A percentile compares a stretch with the other conserved stretches of the same genome.
Conservation (phyloP, 768 basidiomycete species). For the Rubroboletus satanas region DNA sequence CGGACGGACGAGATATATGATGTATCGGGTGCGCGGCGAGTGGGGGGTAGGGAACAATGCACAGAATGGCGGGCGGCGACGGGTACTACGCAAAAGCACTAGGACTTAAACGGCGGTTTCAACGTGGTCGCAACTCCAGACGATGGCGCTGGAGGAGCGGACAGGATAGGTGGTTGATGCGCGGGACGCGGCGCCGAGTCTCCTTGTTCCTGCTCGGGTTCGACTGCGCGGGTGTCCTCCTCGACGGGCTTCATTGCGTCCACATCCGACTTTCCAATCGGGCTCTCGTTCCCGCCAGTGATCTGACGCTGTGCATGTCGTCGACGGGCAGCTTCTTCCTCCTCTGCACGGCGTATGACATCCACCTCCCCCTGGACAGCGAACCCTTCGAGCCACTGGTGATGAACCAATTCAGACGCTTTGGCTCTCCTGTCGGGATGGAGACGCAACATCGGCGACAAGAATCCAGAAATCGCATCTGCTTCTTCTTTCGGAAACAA, state of each 20-base stretch:
- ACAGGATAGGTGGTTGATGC: slow-evolving; percentile 32
- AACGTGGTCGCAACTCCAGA: slow-evolving; percentile 1
- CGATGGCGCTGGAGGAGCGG: slow-evolving; percentile 29
- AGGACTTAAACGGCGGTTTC: slow-evolving; percentile 15
- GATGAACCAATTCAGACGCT: slow-evolving; percentile 80
- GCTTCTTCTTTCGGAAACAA: slow-evolving; percentile 83
- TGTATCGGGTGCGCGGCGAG: background rate
- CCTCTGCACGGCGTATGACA: slow-evolving; percentile 62
- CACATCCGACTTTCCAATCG: slow-evolving; percentile 29
- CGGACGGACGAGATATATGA: background rate
- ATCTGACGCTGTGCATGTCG: slow-evolving; percentile 12
- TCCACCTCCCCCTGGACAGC: slow-evolving; percentile 91
- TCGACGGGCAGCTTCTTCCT: slow-evolving; percentile 39
- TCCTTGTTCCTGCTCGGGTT: slow-evolving; percentile 8
- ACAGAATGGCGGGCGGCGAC: background rate
- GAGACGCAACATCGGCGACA: slow-evolving; percentile 86
- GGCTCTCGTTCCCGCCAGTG: slow-evolving; percentile 5
- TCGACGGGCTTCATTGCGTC: slow-evolving; percentile 80
- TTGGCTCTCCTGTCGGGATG: slow-evolving; percentile 86
- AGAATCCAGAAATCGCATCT: slow-evolving; percentile 73
- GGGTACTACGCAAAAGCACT: background rate
- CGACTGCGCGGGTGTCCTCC: slow-evolving; percentile 27
- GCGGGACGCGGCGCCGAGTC: background rate
- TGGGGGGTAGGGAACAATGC: background rate
- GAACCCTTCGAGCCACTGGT: slow-evolving; percentile 82